Evolutionary conservation across 169 alveolate genomes (phyloP).

Genomic region (Cystoisospora suis): DNA sequence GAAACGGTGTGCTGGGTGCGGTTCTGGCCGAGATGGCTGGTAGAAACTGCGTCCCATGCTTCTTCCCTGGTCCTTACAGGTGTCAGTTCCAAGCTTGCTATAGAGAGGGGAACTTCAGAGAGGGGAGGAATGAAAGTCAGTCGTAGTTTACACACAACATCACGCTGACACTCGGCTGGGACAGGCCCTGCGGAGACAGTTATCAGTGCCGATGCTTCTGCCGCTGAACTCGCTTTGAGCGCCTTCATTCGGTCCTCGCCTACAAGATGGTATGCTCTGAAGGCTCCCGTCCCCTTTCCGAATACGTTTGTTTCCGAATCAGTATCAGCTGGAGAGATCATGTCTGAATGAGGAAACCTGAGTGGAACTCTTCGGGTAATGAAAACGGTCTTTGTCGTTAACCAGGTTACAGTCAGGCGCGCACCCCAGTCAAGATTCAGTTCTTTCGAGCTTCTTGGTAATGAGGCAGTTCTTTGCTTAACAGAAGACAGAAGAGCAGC

Average conservation of each 20-base stretch:
- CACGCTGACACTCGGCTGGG: background rate
- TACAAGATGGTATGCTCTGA: background rate
- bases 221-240: background rate
- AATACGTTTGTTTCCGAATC: background rate
- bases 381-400: background rate
- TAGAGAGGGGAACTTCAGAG: background rate
- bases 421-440: background rate
- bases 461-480: too few relatives aligned
- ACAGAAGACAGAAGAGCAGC: background rate
- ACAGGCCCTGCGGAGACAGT: constrained; percentile 14
- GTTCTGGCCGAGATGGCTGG: too few relatives aligned
- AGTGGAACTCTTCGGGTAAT: background rate
- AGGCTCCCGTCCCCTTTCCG: background rate
- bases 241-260: background rate
- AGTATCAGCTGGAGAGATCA: background rate
- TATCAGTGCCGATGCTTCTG: background rate
- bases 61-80: too few relatives aligned
- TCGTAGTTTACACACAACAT: background rate
- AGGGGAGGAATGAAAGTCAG: background rate
- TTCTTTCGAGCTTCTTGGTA: too few relatives aligned
- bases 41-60: too few relatives aligned
- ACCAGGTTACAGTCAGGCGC: background rate
- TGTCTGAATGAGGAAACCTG: background rate
- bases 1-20: too few relatives aligned
- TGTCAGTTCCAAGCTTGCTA: background rate